phyloP scores from a whole-genome alignment of 371 early-diverging fungal species.

The Rhizomucor pusillus region DNA sequence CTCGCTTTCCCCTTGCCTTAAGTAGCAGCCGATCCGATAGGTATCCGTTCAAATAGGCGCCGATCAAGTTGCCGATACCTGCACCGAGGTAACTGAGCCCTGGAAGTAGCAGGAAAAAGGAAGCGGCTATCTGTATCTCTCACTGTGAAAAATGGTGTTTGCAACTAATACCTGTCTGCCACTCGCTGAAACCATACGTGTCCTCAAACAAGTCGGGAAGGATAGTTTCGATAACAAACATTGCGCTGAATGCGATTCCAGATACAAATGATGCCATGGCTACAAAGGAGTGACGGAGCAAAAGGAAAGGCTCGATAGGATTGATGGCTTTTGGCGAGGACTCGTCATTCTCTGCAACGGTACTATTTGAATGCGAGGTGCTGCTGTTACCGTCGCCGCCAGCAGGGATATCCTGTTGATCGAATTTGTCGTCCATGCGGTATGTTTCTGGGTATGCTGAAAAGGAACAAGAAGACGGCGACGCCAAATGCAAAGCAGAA shows the following conservation, averaged over 20 bases:
- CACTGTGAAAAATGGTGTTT: too few relatives aligned
- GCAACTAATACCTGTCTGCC: constrained; percentile 44
- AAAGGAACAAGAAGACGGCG: constrained; percentile 36
- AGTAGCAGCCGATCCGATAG: constrained; percentile 25
- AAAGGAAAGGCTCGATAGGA: constrained; percentile 26
- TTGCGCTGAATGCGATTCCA: constrained; percentile 49
- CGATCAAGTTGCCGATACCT: constrained; percentile 42
- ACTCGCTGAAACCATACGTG: constrained; percentile 32
- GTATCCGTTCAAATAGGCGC: constrained; percentile 23
- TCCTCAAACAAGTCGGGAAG: constrained; percentile 31
- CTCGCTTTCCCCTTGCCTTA: constrained; percentile 18
- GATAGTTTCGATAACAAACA: constrained; percentile 48
- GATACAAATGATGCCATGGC: constrained; percentile 39
- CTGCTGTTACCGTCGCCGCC: too few relatives aligned
- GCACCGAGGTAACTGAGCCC: constrained; percentile 43
- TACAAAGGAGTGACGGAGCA: constrained; percentile 50
- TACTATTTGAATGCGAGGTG: too few relatives aligned
- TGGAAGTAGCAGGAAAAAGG: background rate
- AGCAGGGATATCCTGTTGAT: too few relatives aligned
- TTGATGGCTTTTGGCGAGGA: constrained; percentile 14
- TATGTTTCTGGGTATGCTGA: constrained; percentile 66
- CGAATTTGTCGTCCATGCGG: constrained; percentile 22
- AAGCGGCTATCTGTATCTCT: too few relatives aligned
- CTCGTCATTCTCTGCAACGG: too few relatives aligned
- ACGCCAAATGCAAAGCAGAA: constrained; percentile 55